A percentile compares a stretch with the other conserved stretches of the same genome.
phyloP scores from a whole-genome alignment of 805 yeast genomes.

The Wickerhamomyces pijperi region DNA sequence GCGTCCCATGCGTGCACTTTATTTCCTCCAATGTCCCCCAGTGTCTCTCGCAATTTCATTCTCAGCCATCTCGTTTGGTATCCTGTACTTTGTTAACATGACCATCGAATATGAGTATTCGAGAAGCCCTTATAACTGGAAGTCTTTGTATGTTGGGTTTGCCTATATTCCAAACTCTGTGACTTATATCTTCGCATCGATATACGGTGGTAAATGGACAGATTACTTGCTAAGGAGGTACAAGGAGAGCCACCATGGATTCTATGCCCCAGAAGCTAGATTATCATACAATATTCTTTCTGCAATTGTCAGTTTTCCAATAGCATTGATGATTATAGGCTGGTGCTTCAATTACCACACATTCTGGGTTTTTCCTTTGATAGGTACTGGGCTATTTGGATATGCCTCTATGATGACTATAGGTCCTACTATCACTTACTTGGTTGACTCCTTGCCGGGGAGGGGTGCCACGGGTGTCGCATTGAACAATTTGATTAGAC shows the following conservation, averaged over 20 bases:
- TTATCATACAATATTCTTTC: conserved; percentile 61
- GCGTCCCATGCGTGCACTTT: conserved; percentile 52
- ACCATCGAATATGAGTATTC: conserved; percentile 56
- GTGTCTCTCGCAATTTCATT: conserved; percentile 54
- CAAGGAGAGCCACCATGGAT: conserved; percentile 44
- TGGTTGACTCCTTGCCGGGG: conserved; percentile 80
- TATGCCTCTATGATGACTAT: conserved; percentile 76
- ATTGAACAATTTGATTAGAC: conserved; percentile 63
- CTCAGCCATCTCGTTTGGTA: conserved; percentile 63
- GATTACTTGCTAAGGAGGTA: conserved; percentile 49
- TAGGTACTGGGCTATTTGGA: conserved; percentile 77
- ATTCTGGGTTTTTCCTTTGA: conserved; percentile 70
- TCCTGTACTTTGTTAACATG: conserved; percentile 64
- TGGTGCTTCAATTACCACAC: conserved; percentile 63
- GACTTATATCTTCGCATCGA: conserved; percentile 61
- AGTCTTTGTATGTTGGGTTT: conserved; percentile 55
- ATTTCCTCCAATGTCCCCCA: conserved; percentile 61
- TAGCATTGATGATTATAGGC: conserved; percentile 63
- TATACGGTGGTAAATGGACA: conserved; percentile 76
- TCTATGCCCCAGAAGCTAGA: conserved; percentile 65
- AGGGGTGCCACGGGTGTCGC: conserved; percentile 87
- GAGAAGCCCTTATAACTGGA: conserved; percentile 58
- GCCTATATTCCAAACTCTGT: conserved; percentile 78
- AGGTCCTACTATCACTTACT: conserved; percentile 69
- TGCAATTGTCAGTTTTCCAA: conserved; percentile 54